Evolutionary conservation across 2,329 filamentous ascomycete species (phyloP).

Genomic region (Madurella fahalii): DNA sequence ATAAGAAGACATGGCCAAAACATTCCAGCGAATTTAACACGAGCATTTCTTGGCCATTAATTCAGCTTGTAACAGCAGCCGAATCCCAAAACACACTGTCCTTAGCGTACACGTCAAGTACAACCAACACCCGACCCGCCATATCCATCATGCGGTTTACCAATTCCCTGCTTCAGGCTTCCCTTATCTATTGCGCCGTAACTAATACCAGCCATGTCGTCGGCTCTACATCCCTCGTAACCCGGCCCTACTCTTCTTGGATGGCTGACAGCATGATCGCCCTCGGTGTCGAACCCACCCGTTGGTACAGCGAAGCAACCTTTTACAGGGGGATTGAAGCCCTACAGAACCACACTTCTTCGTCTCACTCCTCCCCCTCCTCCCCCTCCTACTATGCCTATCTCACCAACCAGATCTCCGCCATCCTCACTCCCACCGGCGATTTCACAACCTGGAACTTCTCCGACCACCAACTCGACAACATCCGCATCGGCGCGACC

Average conservation of each 20-base stretch:
- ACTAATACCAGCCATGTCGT: too few relatives aligned
- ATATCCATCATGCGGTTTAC: too few relatives aligned
- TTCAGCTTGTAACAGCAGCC: too few relatives aligned
- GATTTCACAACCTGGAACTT: conserved; percentile 44
- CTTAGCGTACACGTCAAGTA: too few relatives aligned
- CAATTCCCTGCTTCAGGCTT: too few relatives aligned
- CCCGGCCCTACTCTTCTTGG: conserved; percentile 30
- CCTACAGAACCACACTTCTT: conserved; percentile 26
- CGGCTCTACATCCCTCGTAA: not conserved
- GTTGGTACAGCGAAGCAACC: conserved; percentile 42
- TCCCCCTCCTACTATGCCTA: conserved; percentile 25
- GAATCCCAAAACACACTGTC: too few relatives aligned
- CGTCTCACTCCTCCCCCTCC: conserved; percentile 13
- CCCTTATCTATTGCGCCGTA: too few relatives aligned
- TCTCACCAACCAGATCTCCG: conserved; percentile 41
- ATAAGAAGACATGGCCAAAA: too few relatives aligned
- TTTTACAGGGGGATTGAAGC: conserved; percentile 46
- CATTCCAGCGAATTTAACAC: too few relatives aligned
- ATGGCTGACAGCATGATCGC: conserved; percentile 47
- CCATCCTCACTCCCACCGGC: conserved; percentile 44
- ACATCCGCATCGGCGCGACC: conserved; percentile 51
- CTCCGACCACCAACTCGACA: conserved; percentile 47
- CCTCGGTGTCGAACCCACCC: conserved; percentile 36
- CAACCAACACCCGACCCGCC: too few relatives aligned
- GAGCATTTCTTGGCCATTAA: too few relatives aligned